Conservation (phyloP, 495 filamentous ascomycete genomes). For the Elaphomyces granulatus region DNA sequence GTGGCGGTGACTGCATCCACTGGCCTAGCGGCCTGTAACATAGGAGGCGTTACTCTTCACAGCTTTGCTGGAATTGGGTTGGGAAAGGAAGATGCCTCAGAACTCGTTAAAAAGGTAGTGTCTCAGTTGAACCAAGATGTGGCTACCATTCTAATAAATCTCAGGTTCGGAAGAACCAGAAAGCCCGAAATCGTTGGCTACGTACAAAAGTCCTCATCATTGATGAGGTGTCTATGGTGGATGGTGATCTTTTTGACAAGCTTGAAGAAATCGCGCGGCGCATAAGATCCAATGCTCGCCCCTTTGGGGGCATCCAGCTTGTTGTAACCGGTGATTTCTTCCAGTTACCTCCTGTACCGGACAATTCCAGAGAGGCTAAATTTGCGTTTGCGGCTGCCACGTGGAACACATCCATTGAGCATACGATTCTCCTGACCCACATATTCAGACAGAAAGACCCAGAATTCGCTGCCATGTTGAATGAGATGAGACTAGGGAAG, state of each 20-base stretch:
- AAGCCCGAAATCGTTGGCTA: constrained; percentile 79
- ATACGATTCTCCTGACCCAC: constrained; percentile 89
- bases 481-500: constrained; percentile 87
- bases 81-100: constrained; percentile 72
- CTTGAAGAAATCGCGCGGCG: constrained; percentile 75
- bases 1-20: constrained; percentile 93
- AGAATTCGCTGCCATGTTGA: constrained; percentile 84
- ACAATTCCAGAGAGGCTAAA: constrained; percentile 50
- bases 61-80: constrained; percentile 93
- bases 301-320: constrained; percentile 93
- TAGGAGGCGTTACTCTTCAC: constrained; percentile 89
- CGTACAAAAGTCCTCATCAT: constrained; percentile 74
- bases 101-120: constrained; percentile 63
- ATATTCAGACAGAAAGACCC: constrained; percentile 95
- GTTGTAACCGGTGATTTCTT: constrained; percentile 97
- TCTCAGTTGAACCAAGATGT: not conserved
- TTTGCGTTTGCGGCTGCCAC: constrained; percentile 87
- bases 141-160: constrained; percentile 6
- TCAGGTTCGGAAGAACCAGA: constrained; percentile 67
- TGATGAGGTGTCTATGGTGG: constrained; percentile 98
- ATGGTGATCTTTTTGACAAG: constrained; percentile 94
- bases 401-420: constrained; percentile 84
- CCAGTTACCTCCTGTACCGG: constrained; percentile 87
- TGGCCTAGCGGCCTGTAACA: constrained; percentile 90
- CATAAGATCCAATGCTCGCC: constrained; percentile 70